phyloP scores from a whole-genome alignment of 148 eudicot genomes.

The Polygonum aviculare region DNA sequence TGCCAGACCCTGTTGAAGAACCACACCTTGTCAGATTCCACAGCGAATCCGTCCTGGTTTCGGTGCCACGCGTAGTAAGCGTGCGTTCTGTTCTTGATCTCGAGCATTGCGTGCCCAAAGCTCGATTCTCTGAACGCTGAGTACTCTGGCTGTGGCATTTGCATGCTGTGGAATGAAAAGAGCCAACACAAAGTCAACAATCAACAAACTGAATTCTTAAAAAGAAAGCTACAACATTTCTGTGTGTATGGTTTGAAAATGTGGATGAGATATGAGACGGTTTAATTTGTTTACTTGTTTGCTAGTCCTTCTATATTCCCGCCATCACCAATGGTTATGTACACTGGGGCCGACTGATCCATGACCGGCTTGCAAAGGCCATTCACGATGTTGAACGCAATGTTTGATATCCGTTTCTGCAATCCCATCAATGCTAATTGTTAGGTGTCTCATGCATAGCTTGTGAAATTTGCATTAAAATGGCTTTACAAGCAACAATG shows the following conservation, averaged over 20 bases:
- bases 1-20: conserved; percentile 17
- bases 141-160: conserved; percentile 21
- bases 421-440: not conserved
- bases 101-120: conserved; percentile 22
- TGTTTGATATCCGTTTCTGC: conserved; percentile 24
- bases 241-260: not conserved
- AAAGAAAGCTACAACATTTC: not conserved
- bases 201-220: not conserved
- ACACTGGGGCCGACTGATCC: conserved; percentile 21
- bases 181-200: not conserved
- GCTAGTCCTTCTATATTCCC: conserved; percentile 23
- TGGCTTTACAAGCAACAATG: not conserved
- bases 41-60: conserved; percentile 20
- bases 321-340: conserved; percentile 26
- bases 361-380: conserved; percentile 16
- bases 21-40: conserved; percentile 19
- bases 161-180: conserved; percentile 4
- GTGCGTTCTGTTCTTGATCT: conserved; percentile 24
- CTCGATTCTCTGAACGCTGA: conserved; percentile 27
- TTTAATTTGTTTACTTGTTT: conserved; percentile 10
- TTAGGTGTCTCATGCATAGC: not conserved
- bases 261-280: not conserved
- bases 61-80: conserved; percentile 25
- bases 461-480: not conserved
- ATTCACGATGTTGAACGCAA: conserved; percentile 19